Evolutionary conservation across 2,329 filamentous ascomycete species (phyloP), one percentile per base, ranked within the genome.

Genomic region (Arthrobotrys iridis): DNA sequence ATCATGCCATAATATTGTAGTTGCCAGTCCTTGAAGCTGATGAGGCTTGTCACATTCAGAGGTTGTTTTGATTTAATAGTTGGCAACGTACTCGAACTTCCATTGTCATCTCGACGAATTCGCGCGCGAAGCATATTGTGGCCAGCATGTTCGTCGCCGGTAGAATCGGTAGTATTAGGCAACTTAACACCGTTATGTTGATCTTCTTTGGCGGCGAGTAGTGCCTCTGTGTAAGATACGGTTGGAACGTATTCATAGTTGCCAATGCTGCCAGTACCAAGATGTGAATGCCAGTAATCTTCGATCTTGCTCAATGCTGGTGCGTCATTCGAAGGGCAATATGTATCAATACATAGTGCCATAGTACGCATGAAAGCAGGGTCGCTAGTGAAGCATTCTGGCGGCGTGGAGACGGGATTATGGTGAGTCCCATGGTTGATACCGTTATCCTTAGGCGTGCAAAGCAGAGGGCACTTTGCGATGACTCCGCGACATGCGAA

Each of bases 1-100:
- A 84, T 78, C 81, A 86, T 84, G 59, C 85, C 85, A 76, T 84
- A 87, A 81, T 87, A 87, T 77, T 86, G 79, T 10, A 78, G 63
- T 64, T 80, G 79, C 81, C 81, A 83, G 45, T 80, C 79, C 8
- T 76, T 62, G 2, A 77, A 68, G 0, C 48, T 41, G 7, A 83
- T 74, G 33, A 81, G 79, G 70, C 81, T 82, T 3, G 81, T 82
- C 2, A 76, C 77, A 30, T 83, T 81, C 15, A 83, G 77, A 0
- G 80, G 79, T 4, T 78, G 66, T 0, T 77, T 71, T 5, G 77
- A 64, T 37, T 75, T 79, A 10, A 80, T 77, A 8, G 77, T 71
- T 3, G 81, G 80, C 13, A 81, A 50, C 13, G 64, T 48, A 10
- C 30, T 67, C 46, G 33, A 70, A 30, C 7, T 68, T 52, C 8